A percentile compares a stretch with the other conserved stretches of the same genome.
These are phyloP conservation scores for Didymella arachidicola DNA, from an alignment of 2,329 filamentous ascomycete species.

Conservation along the genomic window DNA sequence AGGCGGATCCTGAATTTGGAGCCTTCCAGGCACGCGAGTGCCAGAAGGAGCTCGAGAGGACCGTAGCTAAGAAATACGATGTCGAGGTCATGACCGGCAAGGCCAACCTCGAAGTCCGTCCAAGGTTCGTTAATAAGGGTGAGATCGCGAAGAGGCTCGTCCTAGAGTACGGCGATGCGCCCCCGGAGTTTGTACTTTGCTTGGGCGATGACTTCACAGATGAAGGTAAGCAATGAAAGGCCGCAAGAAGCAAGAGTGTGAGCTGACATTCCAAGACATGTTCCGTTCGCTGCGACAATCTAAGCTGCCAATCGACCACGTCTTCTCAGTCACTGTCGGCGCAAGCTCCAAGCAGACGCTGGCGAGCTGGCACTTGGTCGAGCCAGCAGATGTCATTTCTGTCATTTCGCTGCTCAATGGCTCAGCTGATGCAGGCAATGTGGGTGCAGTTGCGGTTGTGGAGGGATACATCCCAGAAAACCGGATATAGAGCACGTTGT, in stretches of 20 bases:
- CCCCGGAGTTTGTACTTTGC: constrained; percentile 87
- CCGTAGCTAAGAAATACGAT: constrained; percentile 80
- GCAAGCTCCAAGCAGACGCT: constrained; percentile 91
- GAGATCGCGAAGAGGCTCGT: constrained; percentile 90
- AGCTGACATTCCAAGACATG: constrained; percentile 63
- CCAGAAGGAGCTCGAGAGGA: constrained; percentile 79
- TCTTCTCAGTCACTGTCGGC: constrained; percentile 92
- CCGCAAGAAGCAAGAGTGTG: no score
- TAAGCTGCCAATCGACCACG: constrained; percentile 67
- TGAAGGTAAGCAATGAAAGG: constrained; percentile 69
- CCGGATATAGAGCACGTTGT: constrained; percentile 27
- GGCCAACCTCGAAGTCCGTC: constrained; percentile 95
- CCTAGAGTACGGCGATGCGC: constrained; percentile 70
- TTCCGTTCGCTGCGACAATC: constrained; percentile 78
- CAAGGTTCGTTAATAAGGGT: constrained; percentile 97
- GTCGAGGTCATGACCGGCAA: constrained; percentile 98
- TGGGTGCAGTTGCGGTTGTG: constrained; percentile 52
- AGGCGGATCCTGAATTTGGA: constrained; percentile 86
- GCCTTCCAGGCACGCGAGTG: constrained; percentile 81
- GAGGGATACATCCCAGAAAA: constrained; percentile 51
- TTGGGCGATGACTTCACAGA: constrained; percentile 96
- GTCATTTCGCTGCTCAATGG: constrained; percentile 63
- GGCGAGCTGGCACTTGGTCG: constrained; percentile 87
- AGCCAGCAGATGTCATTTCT: constrained; percentile 87
- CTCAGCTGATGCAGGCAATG: constrained; percentile 52